Percentiles rank a stretch among this genome's conserved stretches.
Conservation (phyloP, 2,329 filamentous ascomycete species). For the Xylariaceae sp. region DNA sequence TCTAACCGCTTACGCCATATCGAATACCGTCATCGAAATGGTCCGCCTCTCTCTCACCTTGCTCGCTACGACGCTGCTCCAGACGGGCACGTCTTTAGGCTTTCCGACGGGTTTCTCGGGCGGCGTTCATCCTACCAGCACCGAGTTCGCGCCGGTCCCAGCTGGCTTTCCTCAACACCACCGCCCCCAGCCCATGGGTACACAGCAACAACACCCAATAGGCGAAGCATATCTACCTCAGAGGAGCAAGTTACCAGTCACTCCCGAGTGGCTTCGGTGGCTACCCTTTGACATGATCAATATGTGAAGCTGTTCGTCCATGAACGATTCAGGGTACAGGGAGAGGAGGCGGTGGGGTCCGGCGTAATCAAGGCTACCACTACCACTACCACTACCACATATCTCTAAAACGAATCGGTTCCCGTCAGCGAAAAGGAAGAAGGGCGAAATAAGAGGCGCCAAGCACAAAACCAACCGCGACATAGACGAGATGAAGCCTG, state of each 20-base stretch:
- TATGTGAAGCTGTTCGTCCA: slow-evolving; percentile 6
- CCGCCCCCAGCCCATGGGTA: not conserved
- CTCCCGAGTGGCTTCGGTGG: slow-evolving; percentile 26
- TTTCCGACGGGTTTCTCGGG: slow-evolving; percentile 14
- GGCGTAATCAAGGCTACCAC: not conserved
- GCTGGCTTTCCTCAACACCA: slow-evolving; percentile 9
- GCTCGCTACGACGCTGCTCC: slow-evolving; percentile 22
- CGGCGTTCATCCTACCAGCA: not conserved
- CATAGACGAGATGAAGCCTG: not conserved
- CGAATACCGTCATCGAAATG: slow-evolving; percentile 18
- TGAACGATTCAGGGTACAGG: not conserved
- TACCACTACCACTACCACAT: no score
- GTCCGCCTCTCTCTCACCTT: slow-evolving; percentile 25
- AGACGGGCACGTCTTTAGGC: slow-evolving; percentile 11
- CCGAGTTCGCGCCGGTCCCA: no score
- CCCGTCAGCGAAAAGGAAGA: no score
- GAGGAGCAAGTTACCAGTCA: slow-evolving; percentile 3
- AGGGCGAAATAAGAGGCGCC: no score
- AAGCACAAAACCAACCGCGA: no score
- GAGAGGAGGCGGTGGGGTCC: slow-evolving; percentile 4
- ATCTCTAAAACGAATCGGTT: no score
- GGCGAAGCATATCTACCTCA: not conserved
- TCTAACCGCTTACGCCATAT: not conserved
- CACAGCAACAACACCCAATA: not conserved
- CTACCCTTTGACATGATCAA: slow-evolving; percentile 26